Percentiles rank a stretch among this genome's conserved stretches.
These are phyloP conservation scores for Alternaria gaisen DNA, from an alignment of 2,329 filamentous ascomycete genomes.

Conservation along the genomic window DNA sequence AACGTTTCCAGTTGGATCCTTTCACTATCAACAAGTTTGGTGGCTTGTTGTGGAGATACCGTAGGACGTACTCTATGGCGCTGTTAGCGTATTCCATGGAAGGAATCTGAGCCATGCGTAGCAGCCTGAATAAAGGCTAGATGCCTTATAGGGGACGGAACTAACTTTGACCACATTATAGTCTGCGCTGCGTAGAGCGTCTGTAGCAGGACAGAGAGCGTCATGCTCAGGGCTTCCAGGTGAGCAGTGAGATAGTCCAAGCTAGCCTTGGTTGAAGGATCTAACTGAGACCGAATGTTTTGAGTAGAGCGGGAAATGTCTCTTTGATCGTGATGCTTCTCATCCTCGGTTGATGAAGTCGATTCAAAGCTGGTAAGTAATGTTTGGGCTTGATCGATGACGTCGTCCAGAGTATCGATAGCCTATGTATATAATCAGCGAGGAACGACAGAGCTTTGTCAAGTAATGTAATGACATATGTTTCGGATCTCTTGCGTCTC, in stretches of 20 bases:
- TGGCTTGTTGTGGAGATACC: constrained; percentile 44
- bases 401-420: constrained; percentile 45
- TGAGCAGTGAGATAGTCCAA: constrained; percentile 47
- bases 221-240: constrained; percentile 47
- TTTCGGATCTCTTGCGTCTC: not conserved
- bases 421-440: constrained; percentile 36
- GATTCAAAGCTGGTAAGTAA: constrained; percentile 42
- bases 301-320: constrained; percentile 8
- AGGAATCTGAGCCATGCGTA: not conserved
- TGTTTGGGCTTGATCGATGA: constrained; percentile 42
- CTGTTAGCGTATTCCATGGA: constrained; percentile 4
- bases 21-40: constrained; percentile 47
- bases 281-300: constrained; percentile 16
- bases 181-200: constrained; percentile 50
- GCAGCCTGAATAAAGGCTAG: not conserved
- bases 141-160: not conserved
- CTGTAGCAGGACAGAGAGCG: constrained; percentile 51
- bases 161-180: constrained; percentile 52
- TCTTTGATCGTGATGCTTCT: constrained; percentile 13
- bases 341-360: constrained; percentile 22
- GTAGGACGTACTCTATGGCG: constrained; percentile 37
- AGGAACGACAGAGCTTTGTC: not conserved
- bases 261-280: constrained; percentile 26
- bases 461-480: not conserved
- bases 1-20: constrained; percentile 48